A percentile compares a stretch with the other conserved stretches of the same genome.
These are phyloP conservation scores for Chaetomium sp. DNA, from an alignment of 2,329 filamentous ascomycete genomes.

Conservation along the genomic window DNA sequence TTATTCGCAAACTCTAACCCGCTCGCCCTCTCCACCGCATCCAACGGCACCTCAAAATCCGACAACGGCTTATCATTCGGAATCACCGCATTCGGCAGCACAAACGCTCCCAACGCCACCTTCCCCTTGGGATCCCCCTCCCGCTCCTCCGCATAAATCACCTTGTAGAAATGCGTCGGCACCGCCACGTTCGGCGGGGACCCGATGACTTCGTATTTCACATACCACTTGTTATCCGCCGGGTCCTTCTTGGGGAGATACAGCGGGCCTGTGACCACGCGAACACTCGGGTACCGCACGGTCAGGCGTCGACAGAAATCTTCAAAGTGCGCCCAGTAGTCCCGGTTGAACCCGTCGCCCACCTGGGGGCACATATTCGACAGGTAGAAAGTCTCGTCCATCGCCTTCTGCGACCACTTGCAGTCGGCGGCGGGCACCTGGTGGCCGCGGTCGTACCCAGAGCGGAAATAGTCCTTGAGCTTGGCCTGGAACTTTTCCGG, in stretches of 20 bases:
- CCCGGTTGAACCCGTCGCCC: slow-evolving; percentile 94
- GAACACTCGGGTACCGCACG: slow-evolving; percentile 71
- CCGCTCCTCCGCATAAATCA: slow-evolving; percentile 86
- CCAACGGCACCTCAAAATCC: slow-evolving; percentile 92
- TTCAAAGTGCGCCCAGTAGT: slow-evolving; percentile 99
- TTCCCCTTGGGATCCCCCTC: slow-evolving; percentile 48
- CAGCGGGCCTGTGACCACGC: slow-evolving; percentile 87
- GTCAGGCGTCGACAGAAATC: slow-evolving; percentile 90
- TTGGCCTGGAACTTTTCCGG: slow-evolving; percentile 83
- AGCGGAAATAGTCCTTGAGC: slow-evolving; percentile 90
- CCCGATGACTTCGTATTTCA: slow-evolving; percentile 92
- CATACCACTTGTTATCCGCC: slow-evolving; percentile 86
- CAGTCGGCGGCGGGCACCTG: slow-evolving; percentile 95
- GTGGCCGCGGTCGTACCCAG: slow-evolving; percentile 91
- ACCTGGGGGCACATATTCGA: slow-evolving; percentile 99
- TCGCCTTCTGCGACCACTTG: slow-evolving; percentile 89
- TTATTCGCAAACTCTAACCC: slow-evolving; percentile 85
- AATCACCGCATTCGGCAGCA: slow-evolving; percentile 86
- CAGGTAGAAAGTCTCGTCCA: slow-evolving; percentile 91
- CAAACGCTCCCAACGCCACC: slow-evolving; percentile 88
- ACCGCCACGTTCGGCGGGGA: slow-evolving; percentile 90
- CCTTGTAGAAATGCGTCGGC: slow-evolving; percentile 98
- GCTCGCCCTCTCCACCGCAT: slow-evolving; percentile 85
- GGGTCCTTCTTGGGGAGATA: slow-evolving; percentile 83
- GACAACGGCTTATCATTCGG: slow-evolving; percentile 77